phyloP scores from a whole-genome alignment of 1,284 basidiomycete species.

The Tremellales sp. region DNA sequence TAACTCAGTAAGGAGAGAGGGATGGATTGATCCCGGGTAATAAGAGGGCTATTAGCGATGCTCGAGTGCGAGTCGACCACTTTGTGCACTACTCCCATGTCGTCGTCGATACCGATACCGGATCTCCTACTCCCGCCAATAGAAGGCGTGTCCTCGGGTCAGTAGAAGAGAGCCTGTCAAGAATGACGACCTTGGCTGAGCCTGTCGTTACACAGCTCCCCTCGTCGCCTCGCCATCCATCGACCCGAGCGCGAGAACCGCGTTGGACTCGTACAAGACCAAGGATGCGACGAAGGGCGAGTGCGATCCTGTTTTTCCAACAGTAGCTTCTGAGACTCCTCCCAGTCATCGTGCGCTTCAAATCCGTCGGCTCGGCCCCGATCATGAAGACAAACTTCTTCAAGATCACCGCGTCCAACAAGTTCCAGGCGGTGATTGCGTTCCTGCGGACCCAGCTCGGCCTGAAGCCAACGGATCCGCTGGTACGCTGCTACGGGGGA shows the following conservation, averaged over 20 bases:
- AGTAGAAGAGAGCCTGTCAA: too few relatives aligned
- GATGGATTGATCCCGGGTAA: neutral
- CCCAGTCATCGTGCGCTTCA: conserved; percentile 92
- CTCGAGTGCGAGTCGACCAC: too few relatives aligned
- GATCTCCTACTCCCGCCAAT: conserved; percentile 23
- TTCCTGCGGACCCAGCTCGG: conserved; percentile 87
- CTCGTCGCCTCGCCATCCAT: conserved; percentile 10
- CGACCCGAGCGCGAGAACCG: conserved; percentile 54
- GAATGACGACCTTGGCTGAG: too few relatives aligned
- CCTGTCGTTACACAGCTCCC: too few relatives aligned
- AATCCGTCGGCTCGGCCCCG: conserved; percentile 95
- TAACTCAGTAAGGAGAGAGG: too few relatives aligned
- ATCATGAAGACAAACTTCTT: conserved; percentile 99
- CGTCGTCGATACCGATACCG: conserved; percentile 16
- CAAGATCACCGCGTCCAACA: conserved; percentile 91
- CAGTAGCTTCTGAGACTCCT: neutral
- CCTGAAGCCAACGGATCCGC: conserved; percentile 79
- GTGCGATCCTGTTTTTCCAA: conserved; percentile 18
- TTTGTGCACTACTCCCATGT: conserved; percentile 2
- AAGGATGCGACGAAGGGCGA: conserved; percentile 76
- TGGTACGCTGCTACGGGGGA: conserved; percentile 58
- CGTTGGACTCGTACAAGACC: conserved; percentile 76
- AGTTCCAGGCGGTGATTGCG: conserved; percentile 92
- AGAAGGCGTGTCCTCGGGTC: conserved; percentile 9
- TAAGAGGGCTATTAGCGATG: neutral